Base-by-base conservation (phyloP, 1,284 basidiomycete species). In the Volvariella volvacea region DNA sequence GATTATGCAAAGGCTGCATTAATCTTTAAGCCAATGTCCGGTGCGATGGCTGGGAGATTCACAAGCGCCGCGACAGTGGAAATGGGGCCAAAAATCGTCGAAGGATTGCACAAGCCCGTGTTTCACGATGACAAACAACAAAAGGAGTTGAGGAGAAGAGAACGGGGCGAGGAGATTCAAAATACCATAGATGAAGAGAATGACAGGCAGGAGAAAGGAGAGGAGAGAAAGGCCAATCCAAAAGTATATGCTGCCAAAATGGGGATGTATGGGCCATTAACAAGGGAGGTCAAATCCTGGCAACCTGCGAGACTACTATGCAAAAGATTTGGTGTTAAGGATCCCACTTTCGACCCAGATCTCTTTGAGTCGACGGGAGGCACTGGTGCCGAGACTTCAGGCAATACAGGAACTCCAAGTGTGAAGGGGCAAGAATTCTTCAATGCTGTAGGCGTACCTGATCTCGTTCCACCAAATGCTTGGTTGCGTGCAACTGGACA, bases 281-380 rank as follows among this genome's bases (percentile, higher is more conserved):
- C 93, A 16, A 71, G 93, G 31, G 84, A 88, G 47, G 69, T 75
- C 21, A 74, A 69, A 48, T 60, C 74, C 0, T 98, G 91, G 83
- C 80, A 81, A 53, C 95, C 95, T 0, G 79, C 78, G 16, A 74
- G 75, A 48, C 65, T 98, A 44, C 68, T 99, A 14, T 97, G 92
- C 66, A 96, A 94, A 62, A 79, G 95, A n/a, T 96, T 98, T 61
- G 88, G 89, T 1, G 87, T 97, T 30, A 86, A 85, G 52, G 89
- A 94, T 59, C 94, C 84, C 2, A 28, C 25, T 12, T 12, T 12
- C 12, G 78, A 84, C 52, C 78, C 78, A 0, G 60, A 64, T 7
- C 54, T 56, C 16, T 58, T 65, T n/a, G 48, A 54, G 3, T 47
- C 53, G 10, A 53, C 15, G 48, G 34, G 34, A 6, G 15, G 15